Evolutionary conservation across 1,284 basidiomycete genomes (phyloP), one percentile per base, ranked within the genome.

Genomic region (Ganoderma multipileum): DNA sequence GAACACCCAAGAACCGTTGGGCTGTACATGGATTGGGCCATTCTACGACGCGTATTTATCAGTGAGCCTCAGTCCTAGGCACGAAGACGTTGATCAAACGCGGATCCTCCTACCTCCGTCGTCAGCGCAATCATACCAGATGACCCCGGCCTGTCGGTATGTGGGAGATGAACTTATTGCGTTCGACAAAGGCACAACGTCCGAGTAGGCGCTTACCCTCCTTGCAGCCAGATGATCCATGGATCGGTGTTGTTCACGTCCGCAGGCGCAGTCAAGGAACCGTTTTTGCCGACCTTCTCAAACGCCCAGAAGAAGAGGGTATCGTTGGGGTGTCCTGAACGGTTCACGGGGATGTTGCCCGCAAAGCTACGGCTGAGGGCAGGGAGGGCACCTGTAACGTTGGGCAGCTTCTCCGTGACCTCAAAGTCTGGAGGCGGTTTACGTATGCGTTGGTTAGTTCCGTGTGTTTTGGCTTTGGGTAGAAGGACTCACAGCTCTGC

Each of bases 151-250:
- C 68, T 72, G 59, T 42, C 52, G 30, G 39, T 26, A 42, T 39
- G 33, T 39, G 58, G 28, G 58, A 16, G 58, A 60, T 60, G 36
- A 59, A 26, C 38, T 14, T 59, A 30, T 36, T n/a, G 58, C 23
- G 36, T 28, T 36, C 36, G 58, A 14, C 23, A 60, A 26, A 50
- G 42, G 33, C 33, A n/a, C 62, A 39, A 26, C 54, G 26, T 16
- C 16, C 23, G 36, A 16, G 44, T 3, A 47, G 7, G 54, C 41
- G 54, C 70, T 65, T 26, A 86, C 71, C 77, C 89, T 84, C 91
- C 91, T 73, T 92, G 92, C 38, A 93, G 78, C 90, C 91, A 93
- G 62, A 93, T 90, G 20, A 86, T 86, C 91, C 91, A 93, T 7
- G 91, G 91, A 47, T 87, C 81, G 28, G 81, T 78, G 67, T 81